phyloP scores from a whole-genome alignment of 208 protist species.

The Trypanosoma congolense region DNA sequence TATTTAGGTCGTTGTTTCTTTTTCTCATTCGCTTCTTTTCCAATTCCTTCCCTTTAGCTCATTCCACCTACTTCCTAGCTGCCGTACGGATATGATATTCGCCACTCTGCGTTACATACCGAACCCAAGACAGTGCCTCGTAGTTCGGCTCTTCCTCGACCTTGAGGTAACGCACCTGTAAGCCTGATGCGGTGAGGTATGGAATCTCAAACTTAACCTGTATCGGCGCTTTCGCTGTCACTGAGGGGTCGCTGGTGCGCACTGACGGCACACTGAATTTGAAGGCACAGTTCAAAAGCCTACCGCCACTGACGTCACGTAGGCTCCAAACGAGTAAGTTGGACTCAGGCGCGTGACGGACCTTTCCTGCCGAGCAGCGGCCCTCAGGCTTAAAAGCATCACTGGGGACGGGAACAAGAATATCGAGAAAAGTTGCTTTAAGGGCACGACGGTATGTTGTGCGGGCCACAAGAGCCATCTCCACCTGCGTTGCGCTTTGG shows the following conservation, averaged over 20 bases:
- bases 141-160: conserved; percentile 97
- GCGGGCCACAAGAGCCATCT: conserved; percentile 90
- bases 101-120: conserved; percentile 98
- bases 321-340: conserved; percentile 97
- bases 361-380: conserved; percentile 77
- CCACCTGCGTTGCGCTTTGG: conserved; percentile 90
- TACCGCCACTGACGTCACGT: conserved; percentile 94
- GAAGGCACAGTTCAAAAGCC: conserved; percentile 90
- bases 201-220: conserved; percentile 98
- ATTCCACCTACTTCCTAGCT: conserved; percentile 25
- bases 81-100: conserved; percentile 94
- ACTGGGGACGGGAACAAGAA: conserved; percentile 96
- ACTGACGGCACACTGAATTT: conserved; percentile 96
- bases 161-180: conserved; percentile 99
- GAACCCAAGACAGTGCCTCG: conserved; percentile 96
- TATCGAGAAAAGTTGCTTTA: conserved; percentile 96
- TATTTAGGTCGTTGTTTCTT: conserved; percentile 4
- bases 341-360: conserved; percentile 96
- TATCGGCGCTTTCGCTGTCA: conserved; percentile 89
- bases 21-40: background rate
- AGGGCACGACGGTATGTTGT: conserved; percentile 92
- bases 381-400: conserved; percentile 96
- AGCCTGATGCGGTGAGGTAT: conserved; percentile 97
- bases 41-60: background rate
- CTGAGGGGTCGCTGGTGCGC: conserved; percentile 62